A percentile compares a stretch with the other conserved stretches of the same genome.
These are phyloP conservation scores for Malania oleifera DNA, from an alignment of 164 flowering plant species.

Conservation along the genomic window DNA sequence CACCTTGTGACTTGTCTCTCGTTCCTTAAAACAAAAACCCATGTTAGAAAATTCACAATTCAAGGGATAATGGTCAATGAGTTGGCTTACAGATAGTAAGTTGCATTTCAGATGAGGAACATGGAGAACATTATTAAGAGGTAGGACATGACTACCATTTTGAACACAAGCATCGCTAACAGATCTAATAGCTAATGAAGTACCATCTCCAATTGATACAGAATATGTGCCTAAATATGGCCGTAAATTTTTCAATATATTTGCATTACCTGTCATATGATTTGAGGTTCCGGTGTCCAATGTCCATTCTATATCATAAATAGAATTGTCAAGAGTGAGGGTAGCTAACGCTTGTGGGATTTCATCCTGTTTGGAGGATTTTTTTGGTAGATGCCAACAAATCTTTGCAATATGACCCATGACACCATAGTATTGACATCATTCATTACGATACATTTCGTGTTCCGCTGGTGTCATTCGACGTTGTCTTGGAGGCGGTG, in stretches of 20 bases:
- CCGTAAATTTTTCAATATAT: background rate
- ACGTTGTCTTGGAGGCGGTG: background rate
- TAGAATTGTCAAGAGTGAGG: no score
- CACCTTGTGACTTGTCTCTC: slow-evolving; percentile 5
- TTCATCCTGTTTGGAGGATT: background rate
- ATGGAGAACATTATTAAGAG: background rate
- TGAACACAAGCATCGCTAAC: no score
- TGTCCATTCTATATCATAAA: background rate
- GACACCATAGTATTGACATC: background rate
- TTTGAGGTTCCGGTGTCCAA: background rate
- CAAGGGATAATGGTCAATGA: slow-evolving; percentile 1
- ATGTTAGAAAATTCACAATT: no score
- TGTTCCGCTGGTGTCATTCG: slow-evolving; percentile 1
- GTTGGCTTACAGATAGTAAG: background rate
- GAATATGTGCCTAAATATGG: background rate
- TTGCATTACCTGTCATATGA: background rate
- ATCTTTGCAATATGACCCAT: slow-evolving; percentile 3
- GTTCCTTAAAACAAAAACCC: no score
- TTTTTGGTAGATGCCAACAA: slow-evolving; percentile 1
- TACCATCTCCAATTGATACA: background rate
- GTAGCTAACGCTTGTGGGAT: background rate
- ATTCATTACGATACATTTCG: no score
- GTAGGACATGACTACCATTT: no score
- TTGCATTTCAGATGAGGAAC: background rate
- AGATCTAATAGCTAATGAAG: no score